Evolutionary conservation across 345 rosid species (phyloP), one percentile per base, ranked within the genome.

Genomic region (Hibiscus syriacus): DNA sequence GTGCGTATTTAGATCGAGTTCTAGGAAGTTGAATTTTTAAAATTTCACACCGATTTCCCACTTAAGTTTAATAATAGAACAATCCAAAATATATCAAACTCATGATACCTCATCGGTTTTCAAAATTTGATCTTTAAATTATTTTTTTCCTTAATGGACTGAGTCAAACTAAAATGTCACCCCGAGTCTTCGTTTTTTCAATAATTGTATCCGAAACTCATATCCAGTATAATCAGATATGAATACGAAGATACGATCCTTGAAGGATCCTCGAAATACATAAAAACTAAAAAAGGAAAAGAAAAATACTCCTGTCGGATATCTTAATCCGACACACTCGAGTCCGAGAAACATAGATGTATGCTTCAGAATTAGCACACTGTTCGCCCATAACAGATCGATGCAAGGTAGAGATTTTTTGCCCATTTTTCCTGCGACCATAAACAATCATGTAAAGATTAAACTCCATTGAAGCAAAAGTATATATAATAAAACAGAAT

Each of bases 361-460:
- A 55, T 30, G 68, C 66, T 22, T 50, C 70, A 23, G 17, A 26
- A 70, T 79, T 77, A 86, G 81, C 91, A 80, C 1, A 84, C 84
- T 1, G 88, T 86, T 72, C 91, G 72, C 49, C 91, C 91, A 20
- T 84, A 82, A 70, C 92, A 84, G 36, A 86, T 82, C 1, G 87
- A 73, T 56, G 92, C 92, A 53, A 86, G 80, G 73, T 86, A 86
- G 49, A 84, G 87, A 70, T 84, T 86, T 71, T 82, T 86, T 2
- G 89, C 70, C 92, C 92, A 86, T 66, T 86, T 86, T 60, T 86
- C 89, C 92, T 84, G 88, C 76, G 68, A 52, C 17, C 26, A 50
- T 50, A n/a, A 9, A 36, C 20, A 46, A 58, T 39, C 22, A 67
- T 64, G 8, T 5, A 25, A 39, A 50, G 11, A 22, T 20, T 10